Percentiles rank a stretch among this genome's conserved stretches.
Conservation (phyloP, 768 basidiomycete genomes). For the Tricholoma hemisulphureum region DNA sequence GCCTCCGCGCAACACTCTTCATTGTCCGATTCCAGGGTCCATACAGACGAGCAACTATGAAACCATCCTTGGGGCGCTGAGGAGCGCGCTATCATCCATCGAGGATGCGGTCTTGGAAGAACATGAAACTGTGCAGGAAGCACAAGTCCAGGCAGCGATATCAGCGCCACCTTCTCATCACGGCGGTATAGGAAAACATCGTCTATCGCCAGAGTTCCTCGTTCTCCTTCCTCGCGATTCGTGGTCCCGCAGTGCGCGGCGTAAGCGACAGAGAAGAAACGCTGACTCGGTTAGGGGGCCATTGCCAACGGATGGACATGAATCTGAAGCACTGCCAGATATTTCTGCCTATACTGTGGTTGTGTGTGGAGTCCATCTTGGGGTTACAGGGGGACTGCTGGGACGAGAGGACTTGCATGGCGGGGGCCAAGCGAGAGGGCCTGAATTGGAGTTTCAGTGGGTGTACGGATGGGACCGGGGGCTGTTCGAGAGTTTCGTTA, state of each 20-base stretch:
- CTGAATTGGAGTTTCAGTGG: slow-evolving; percentile 56
- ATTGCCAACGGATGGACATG: background rate
- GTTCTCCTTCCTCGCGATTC: slow-evolving; percentile 42
- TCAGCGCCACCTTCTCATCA: no score
- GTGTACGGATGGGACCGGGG: slow-evolving; percentile 53
- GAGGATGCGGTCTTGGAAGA: slow-evolving; percentile 2
- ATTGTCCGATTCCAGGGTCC: slow-evolving; percentile 32
- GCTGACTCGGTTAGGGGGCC: background rate
- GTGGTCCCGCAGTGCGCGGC: slow-evolving; percentile 69
- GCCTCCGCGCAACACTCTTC: slow-evolving; percentile 57
- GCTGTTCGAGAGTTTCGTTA: slow-evolving; percentile 66
- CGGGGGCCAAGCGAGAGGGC: background rate
- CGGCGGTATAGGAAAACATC: background rate
- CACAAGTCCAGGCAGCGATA: background rate
- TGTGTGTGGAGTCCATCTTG: slow-evolving; percentile 2
- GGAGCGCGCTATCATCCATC: background rate
- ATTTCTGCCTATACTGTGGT: slow-evolving; percentile 7
- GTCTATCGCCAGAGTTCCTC: slow-evolving; percentile 12
- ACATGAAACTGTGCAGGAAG: background rate
- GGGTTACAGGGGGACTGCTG: slow-evolving; percentile 1
- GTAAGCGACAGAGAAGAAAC: slow-evolving; percentile 36
- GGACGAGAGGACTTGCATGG: background rate
- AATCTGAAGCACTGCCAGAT: slow-evolving; percentile 1
- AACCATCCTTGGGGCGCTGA: slow-evolving; percentile 31
- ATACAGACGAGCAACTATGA: slow-evolving; percentile 12